phyloP scores from a whole-genome alignment of 805 yeast genomes.

The Starmerella ratchasimensis region DNA sequence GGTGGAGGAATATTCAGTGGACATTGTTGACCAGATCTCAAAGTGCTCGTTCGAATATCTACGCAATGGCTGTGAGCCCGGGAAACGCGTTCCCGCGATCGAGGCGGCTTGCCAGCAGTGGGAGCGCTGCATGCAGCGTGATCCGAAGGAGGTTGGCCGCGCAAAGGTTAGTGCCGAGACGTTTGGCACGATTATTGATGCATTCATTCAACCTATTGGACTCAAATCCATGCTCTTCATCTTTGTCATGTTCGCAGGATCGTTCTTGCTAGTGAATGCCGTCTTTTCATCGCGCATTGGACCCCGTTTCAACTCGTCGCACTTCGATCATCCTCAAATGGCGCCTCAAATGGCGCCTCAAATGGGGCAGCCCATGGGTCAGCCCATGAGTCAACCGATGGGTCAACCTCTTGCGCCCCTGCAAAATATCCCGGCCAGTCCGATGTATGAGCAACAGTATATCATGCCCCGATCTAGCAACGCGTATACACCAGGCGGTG shows the following conservation, averaged over 20 bases:
- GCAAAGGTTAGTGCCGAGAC: slow-evolving; percentile 69
- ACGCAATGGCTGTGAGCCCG: slow-evolving; percentile 52
- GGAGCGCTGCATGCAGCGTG: slow-evolving; percentile 72
- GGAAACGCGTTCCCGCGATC: slow-evolving; percentile 60
- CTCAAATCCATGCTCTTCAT: slow-evolving; percentile 45
- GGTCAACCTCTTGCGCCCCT: not conserved
- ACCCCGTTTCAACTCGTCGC: slow-evolving; percentile 12
- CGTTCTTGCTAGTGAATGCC: slow-evolving; percentile 23
- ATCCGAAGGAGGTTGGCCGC: slow-evolving; percentile 52
- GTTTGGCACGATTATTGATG: slow-evolving; percentile 66
- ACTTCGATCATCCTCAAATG: not conserved
- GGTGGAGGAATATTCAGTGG: slow-evolving; percentile 47
- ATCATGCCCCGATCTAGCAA: no score
- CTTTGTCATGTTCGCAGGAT: slow-evolving; percentile 21
- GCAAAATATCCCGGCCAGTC: not conserved
- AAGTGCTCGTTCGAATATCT: slow-evolving; percentile 56
- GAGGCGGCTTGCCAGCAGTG: slow-evolving; percentile 57
- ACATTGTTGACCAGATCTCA: slow-evolving; percentile 49
- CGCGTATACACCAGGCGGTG: no score
- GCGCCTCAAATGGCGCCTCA: not conserved
- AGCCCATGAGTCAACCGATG: not conserved
- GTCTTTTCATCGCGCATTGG: slow-evolving; percentile 22
- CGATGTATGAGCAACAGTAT: no score
- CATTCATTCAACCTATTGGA: slow-evolving; percentile 57
- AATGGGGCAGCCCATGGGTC: not conserved